Conservation (phyloP, 257 asterid species). For the Capsicum pubescens region DNA sequence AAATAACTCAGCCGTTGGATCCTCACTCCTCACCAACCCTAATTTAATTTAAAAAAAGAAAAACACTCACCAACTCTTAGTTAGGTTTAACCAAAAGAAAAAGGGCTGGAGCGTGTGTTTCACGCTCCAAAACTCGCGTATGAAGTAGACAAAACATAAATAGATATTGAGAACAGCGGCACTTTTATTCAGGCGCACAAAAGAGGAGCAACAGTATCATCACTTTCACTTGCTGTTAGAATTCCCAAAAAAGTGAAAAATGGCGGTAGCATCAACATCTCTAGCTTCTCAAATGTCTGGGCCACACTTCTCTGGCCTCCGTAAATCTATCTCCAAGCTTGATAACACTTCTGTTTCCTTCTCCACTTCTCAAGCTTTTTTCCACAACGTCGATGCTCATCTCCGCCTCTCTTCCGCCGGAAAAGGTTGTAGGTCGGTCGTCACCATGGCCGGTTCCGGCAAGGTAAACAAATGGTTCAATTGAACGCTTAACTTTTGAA, state of each 20-base stretch:
- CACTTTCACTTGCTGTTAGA: background rate
- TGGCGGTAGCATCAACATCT: constrained; percentile 59
- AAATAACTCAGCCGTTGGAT: background rate
- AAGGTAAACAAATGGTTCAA: constrained; percentile 50
- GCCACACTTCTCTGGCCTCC: constrained; percentile 66
- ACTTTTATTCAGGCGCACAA: constrained; percentile 2
- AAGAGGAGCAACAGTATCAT: background rate
- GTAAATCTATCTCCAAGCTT: constrained; percentile 52
- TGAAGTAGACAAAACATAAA: background rate
- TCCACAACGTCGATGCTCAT: constrained; percentile 60
- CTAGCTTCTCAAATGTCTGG: constrained; percentile 43
- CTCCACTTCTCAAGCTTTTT: constrained; percentile 56
- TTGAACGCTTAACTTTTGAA: no score
- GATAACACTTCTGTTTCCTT: constrained; percentile 40
- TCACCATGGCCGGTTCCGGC: constrained; percentile 93
- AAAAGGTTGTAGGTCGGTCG: constrained; percentile 67
- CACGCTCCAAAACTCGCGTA: background rate
- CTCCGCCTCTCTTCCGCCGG: constrained; percentile 54
- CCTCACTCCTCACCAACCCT: background rate
- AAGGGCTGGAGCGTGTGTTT: background rate
- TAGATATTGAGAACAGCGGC: constrained; percentile 13
- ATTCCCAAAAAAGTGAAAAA: constrained; percentile 13
- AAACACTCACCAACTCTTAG: background rate
- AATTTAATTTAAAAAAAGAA: background rate
- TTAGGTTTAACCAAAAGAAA: background rate